These are phyloP conservation scores for Dissoconium aciculare DNA, from an alignment of 2,329 filamentous ascomycete genomes.

Conservation along the genomic window DNA sequence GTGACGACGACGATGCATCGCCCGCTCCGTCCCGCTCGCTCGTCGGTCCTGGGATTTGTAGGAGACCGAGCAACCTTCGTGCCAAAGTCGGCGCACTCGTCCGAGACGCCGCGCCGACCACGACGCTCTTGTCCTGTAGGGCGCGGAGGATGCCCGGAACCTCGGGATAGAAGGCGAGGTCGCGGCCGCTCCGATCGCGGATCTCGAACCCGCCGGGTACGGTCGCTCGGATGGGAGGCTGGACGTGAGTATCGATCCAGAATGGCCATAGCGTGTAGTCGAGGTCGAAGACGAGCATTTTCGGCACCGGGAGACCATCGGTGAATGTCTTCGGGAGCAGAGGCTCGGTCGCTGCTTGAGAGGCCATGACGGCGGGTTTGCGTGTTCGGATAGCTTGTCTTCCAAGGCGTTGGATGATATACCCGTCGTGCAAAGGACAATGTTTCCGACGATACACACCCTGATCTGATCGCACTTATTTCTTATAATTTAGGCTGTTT, in stretches of 20 bases:
- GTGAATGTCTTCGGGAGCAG: constrained; percentile 38
- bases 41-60: constrained; percentile 48
- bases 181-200: constrained; percentile 36
- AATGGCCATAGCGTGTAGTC: constrained; percentile 99
- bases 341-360: not conserved
- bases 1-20: not conserved
- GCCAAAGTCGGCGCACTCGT: constrained; percentile 69
- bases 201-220: constrained; percentile 29
- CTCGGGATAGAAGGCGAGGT: constrained; percentile 34
- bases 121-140: constrained; percentile 39
- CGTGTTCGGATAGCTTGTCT: too few species aligned
- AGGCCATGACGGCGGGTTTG: not conserved
- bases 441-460: too few species aligned
- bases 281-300: constrained; percentile 81
- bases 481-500: too few species aligned
- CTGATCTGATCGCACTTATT: too few species aligned
- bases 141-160: constrained; percentile 38
- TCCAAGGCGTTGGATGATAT: too few species aligned
- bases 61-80: constrained; percentile 60
- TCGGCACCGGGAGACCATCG: constrained; percentile 58
- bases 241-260: constrained; percentile 90
- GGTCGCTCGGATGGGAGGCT: constrained; percentile 49
- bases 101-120: constrained; percentile 62
- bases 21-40: constrained; percentile 4
- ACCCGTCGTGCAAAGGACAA: too few species aligned